Evolutionary conservation across 106 monocot genomes (phyloP).

Genomic region (Dendrobium catenatum): DNA sequence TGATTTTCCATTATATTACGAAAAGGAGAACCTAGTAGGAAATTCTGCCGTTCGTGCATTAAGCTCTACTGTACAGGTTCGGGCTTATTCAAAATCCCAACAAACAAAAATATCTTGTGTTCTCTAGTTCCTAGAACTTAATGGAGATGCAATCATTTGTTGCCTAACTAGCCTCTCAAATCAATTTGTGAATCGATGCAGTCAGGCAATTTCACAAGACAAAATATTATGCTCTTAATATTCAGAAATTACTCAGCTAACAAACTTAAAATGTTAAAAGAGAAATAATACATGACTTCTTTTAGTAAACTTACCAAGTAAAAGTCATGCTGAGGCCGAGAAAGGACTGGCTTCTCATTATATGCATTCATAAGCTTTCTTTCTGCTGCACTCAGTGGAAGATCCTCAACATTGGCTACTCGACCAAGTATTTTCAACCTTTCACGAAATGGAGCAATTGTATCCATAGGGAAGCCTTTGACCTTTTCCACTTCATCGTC

Average conservation of each 20-base stretch:
- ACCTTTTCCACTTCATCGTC: conserved; percentile 89
- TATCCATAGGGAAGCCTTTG: conserved; percentile 84
- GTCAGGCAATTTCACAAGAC: background rate
- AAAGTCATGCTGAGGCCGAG: conserved; percentile 97
- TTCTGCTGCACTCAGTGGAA: conserved; percentile 78
- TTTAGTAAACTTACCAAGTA: conserved; percentile 43
- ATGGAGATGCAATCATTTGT: background rate
- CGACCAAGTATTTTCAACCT: conserved; percentile 87
- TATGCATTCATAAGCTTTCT: conserved; percentile 94
- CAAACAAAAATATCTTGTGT: background rate
- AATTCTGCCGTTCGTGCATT: background rate
- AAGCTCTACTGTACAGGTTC: background rate
- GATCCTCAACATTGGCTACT: conserved; percentile 72
- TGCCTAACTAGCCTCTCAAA: no score
- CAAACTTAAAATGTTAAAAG: background rate
- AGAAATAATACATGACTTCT: background rate
- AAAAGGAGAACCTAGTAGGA: background rate
- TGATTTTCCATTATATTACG: background rate
- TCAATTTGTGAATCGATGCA: no score
- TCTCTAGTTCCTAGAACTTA: background rate
- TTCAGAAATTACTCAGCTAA: background rate
- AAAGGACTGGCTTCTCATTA: conserved; percentile 97
- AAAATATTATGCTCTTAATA: background rate
- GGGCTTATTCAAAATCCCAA: background rate
- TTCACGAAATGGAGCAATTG: conserved; percentile 72